A percentile compares a stretch with the other conserved stretches of the same genome.
These are phyloP conservation scores for Cyberlindnera misumaiensis DNA, from an alignment of 805 yeast genomes.

Conservation along the genomic window DNA sequence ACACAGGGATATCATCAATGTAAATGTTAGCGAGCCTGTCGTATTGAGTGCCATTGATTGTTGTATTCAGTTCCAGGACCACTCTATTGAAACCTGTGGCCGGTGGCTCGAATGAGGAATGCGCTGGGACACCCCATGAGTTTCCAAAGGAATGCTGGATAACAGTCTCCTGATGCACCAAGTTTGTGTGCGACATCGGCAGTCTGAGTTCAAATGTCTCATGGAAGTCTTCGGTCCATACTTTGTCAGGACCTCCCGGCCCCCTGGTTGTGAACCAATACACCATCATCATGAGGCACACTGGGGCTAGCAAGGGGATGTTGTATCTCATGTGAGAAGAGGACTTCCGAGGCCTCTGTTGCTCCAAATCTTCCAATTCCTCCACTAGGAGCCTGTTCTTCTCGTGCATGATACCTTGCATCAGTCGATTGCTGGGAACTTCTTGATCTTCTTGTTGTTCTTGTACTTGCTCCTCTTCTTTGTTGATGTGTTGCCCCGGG, in stretches of 20 bases:
- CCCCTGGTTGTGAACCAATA: neutral
- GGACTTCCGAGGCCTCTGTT: no score
- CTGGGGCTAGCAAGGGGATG: neutral
- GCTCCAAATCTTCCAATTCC: no score
- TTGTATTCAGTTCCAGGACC: constrained; percentile 44
- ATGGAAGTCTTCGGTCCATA: no score
- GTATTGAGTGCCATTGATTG: constrained; percentile 53
- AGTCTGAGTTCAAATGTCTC: constrained; percentile 20
- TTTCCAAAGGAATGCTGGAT: constrained; percentile 46
- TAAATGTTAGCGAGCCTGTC: constrained; percentile 62
- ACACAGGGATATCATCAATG: constrained; percentile 56
- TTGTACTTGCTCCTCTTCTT: no score
- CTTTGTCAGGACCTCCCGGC: no score
- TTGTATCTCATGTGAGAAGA: no score
- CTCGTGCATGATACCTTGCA: no score
- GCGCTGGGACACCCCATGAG: constrained; percentile 54
- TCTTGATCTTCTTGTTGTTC: no score
- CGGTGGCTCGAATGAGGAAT: constrained; percentile 38
- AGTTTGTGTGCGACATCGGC: constrained; percentile 16
- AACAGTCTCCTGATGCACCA: constrained; percentile 33
- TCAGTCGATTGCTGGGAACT: no score
- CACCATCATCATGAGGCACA: neutral
- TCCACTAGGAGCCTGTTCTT: no score
- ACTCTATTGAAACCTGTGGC: constrained; percentile 45
- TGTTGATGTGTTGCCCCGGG: no score